Evolutionary conservation across 768 basidiomycete species (phyloP).

Genomic region (Lanmaoa pseudosensibilis): DNA sequence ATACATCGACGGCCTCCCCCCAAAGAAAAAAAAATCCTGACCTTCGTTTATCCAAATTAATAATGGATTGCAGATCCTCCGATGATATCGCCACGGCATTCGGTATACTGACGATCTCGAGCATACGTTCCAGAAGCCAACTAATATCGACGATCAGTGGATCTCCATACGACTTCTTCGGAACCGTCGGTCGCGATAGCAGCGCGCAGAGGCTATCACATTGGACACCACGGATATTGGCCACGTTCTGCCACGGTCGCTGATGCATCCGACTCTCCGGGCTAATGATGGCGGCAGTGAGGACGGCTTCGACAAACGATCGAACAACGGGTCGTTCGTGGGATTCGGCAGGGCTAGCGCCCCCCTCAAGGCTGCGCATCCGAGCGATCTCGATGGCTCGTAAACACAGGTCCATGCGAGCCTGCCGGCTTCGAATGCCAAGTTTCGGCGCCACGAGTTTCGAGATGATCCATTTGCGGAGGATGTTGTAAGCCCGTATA

Average conservation of each 20-base stretch:
- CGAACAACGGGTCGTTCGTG: slow-evolving; percentile 65
- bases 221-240: slow-evolving; percentile 55
- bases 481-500: slow-evolving; percentile 69
- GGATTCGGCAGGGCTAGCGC: slow-evolving; percentile 33
- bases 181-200: slow-evolving; percentile 50
- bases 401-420: slow-evolving; percentile 71
- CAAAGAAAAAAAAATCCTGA: slow-evolving; percentile 32
- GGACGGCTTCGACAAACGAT: slow-evolving; percentile 78
- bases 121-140: slow-evolving; percentile 79
- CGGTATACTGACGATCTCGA: slow-evolving; percentile 75
- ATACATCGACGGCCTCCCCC: neutral
- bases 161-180: slow-evolving; percentile 45
- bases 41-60: slow-evolving; percentile 86
- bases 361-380: slow-evolving; percentile 51
- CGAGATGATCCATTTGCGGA: slow-evolving; percentile 78
- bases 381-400: slow-evolving; percentile 75
- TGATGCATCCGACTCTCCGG: slow-evolving; percentile 76
- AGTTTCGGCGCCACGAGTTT: slow-evolving; percentile 66
- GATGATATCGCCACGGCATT: slow-evolving; percentile 59
- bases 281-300: slow-evolving; percentile 74
- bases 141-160: slow-evolving; percentile 73
- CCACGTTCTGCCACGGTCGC: slow-evolving; percentile 78
- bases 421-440: slow-evolving; percentile 62
- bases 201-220: slow-evolving; percentile 63
- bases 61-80: slow-evolving; percentile 57